Conservation (phyloP, 805 yeast genomes). For the Yarrowia sp. region DNA sequence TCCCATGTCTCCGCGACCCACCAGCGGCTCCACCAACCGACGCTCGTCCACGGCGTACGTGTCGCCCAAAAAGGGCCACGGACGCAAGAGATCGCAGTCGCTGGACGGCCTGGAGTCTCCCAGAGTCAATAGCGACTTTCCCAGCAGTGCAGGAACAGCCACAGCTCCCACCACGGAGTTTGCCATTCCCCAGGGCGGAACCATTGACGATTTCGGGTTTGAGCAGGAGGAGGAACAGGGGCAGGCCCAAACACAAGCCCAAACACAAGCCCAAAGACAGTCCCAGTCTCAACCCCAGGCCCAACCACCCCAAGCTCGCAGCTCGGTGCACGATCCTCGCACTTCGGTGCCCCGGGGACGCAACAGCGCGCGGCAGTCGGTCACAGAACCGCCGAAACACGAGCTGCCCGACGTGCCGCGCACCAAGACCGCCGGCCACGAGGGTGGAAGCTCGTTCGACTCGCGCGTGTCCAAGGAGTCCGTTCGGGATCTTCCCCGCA, state of each 20-base stretch:
- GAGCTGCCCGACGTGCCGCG: conserved; percentile 1
- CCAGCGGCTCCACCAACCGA: neutral
- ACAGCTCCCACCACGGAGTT: neutral
- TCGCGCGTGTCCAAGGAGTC: neutral
- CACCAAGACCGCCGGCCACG: neutral
- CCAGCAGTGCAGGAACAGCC: neutral
- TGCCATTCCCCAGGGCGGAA: conserved; percentile 22
- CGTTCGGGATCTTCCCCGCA: conserved; percentile 21
- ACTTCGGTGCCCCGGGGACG: neutral
- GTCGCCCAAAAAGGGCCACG: conserved; percentile 32
- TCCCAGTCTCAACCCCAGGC: neutral
- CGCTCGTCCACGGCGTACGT: conserved; percentile 3
- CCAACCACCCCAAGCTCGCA: neutral
- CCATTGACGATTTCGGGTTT: conserved; percentile 29
- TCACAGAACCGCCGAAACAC: neutral
- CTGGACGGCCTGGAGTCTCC: conserved; percentile 21
- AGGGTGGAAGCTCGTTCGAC: neutral
- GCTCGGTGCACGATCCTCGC: conserved; percentile 1
- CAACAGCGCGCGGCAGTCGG: neutral
- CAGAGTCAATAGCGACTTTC: neutral
- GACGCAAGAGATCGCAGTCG: conserved; percentile 16
- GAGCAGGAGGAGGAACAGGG: neutral
- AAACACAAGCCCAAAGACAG: neutral
- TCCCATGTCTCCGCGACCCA: conserved; percentile 10
- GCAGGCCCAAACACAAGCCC: neutral